Conservation (phyloP, 78 protist genomes). For the Tieghemostelium lacteum region DNA sequence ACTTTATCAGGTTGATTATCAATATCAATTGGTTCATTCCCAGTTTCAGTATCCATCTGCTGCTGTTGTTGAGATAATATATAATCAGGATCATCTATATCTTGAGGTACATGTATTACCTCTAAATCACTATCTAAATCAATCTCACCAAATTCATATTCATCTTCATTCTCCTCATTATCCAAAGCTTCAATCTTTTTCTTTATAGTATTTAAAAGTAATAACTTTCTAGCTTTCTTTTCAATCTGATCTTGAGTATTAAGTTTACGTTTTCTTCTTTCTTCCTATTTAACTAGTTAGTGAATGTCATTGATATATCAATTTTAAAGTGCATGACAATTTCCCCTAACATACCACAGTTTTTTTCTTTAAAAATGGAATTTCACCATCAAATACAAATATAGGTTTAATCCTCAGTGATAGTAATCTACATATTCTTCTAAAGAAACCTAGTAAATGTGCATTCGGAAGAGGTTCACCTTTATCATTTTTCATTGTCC, state of each 20-base stretch:
- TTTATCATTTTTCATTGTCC: slow-evolving; percentile 34
- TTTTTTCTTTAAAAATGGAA: slow-evolving; percentile 46
- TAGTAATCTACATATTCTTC: slow-evolving; percentile 47
- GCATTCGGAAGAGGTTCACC: slow-evolving; percentile 62
- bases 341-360: slow-evolving; percentile 16
- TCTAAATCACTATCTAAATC: slow-evolving; percentile 56
- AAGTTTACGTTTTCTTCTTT: slow-evolving; percentile 67
- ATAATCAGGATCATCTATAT: slow-evolving; percentile 3
- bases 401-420: slow-evolving; percentile 38
- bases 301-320: background rate
- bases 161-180: background rate
- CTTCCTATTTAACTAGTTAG: background rate
- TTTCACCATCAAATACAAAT: slow-evolving; percentile 67
- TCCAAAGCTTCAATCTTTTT: slow-evolving; percentile 19
- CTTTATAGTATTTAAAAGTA: slow-evolving; percentile 36
- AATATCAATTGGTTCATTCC: background rate
- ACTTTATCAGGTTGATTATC: background rate
- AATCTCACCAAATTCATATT: background rate
- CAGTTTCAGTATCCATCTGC: background rate
- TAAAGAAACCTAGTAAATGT: slow-evolving; percentile 58
- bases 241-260: slow-evolving; percentile 17
- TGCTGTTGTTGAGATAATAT: background rate
- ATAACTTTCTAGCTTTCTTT: slow-evolving; percentile 31
- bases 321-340: background rate
- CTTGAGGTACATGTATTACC: no score